Percentiles rank a stretch among this genome's conserved stretches.
Conservation (phyloP, 2,329 filamentous ascomycete genomes). For the Penicillium digitatum region DNA sequence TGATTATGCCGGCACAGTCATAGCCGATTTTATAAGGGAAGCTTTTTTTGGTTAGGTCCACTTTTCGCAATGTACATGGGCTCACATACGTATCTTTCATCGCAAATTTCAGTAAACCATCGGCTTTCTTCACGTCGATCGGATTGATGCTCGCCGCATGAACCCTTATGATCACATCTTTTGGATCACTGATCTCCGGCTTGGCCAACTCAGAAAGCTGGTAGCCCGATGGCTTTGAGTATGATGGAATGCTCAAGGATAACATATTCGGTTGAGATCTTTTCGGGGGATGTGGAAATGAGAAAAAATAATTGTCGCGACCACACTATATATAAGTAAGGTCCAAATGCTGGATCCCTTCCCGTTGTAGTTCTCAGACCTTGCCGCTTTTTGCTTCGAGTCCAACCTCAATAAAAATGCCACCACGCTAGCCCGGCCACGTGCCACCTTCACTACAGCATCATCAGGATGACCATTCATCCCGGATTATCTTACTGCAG, state of each 20-base stretch:
- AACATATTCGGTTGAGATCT: constrained; percentile 9
- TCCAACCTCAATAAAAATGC: too few relatives aligned
- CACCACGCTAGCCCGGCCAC: too few relatives aligned
- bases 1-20: constrained; percentile 42
- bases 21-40: constrained; percentile 47
- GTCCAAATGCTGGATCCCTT: too few relatives aligned
- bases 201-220: constrained; percentile 20
- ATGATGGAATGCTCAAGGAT: constrained; percentile 17
- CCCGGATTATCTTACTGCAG: too few relatives aligned
- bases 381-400: too few relatives aligned
- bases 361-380: too few relatives aligned
- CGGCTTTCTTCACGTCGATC: constrained; percentile 44
- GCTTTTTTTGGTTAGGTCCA: constrained; percentile 14
- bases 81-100: constrained; percentile 31
- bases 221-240: constrained; percentile 21
- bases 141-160: constrained; percentile 47
- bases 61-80: neutral
- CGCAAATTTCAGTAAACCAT: constrained; percentile 34
- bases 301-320: neutral
- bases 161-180: constrained; percentile 39
- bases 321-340: neutral
- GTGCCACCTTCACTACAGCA: too few relatives aligned
- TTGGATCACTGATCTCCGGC: constrained; percentile 13
- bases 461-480: too few relatives aligned
- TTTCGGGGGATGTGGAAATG: neutral